Percentiles rank a stretch among this genome's conserved stretches.
phyloP scores from a whole-genome alignment of 768 basidiomycete genomes.

The Hortiboletus campestris region DNA sequence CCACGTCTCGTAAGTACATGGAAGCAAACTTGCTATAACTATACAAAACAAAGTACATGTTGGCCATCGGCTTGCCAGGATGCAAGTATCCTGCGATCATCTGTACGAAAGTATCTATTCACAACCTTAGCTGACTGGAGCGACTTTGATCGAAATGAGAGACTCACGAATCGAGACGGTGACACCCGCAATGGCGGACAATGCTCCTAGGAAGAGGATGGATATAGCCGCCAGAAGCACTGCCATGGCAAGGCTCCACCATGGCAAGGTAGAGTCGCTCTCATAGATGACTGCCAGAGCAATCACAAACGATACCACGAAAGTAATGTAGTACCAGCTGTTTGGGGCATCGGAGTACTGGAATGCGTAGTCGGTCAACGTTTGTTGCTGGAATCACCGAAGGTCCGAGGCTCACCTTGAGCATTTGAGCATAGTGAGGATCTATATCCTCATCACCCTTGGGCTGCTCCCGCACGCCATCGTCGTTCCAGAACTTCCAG shows the following conservation, averaged over 20 bases:
- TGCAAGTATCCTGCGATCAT: conserved; percentile 39
- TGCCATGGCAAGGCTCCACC: conserved; percentile 58
- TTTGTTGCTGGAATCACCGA: conserved; percentile 16
- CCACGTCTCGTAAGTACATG: conserved; percentile 34
- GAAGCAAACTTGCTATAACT: conserved; percentile 40
- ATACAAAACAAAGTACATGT: conserved; percentile 45
- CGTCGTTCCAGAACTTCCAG: conserved; percentile 36
- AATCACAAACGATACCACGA: conserved; percentile 40
- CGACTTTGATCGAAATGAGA: not conserved
- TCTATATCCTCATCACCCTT: conserved; percentile 44
- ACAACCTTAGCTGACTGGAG: not conserved
- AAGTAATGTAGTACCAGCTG: conserved; percentile 32
- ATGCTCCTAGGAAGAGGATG: conserved; percentile 52
- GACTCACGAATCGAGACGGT: conserved; percentile 19
- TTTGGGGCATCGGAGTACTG: conserved; percentile 36
- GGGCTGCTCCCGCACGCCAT: conserved; percentile 21
- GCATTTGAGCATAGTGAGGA: conserved; percentile 58
- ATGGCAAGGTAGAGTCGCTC: conserved; percentile 52
- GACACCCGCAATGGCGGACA: conserved; percentile 49
- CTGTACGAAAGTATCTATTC: conserved; percentile 30
- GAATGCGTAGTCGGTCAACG: not conserved
- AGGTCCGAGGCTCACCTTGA: conserved; percentile 22
- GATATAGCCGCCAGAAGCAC: conserved; percentile 49
- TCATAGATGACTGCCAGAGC: conserved; percentile 56
- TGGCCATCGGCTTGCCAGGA: conserved; percentile 40